Conservation (phyloP, 768 basidiomycete species). For the Pisolithus albus region DNA sequence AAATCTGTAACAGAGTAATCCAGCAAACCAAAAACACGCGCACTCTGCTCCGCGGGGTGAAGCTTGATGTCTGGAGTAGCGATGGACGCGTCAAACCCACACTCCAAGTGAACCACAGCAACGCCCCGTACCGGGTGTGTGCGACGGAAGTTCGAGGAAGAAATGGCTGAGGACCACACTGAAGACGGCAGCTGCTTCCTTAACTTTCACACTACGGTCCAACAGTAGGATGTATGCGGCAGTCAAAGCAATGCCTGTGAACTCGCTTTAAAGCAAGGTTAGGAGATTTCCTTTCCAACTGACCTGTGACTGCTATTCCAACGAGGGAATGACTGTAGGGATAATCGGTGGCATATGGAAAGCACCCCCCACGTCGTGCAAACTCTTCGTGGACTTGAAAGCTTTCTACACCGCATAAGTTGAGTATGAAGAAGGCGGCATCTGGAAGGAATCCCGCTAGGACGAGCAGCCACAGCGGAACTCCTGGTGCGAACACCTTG, state of each 20-base stretch:
- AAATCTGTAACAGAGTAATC: slow-evolving; percentile 20
- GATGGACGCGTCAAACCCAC: too few relatives aligned
- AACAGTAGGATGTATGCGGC: slow-evolving; percentile 10
- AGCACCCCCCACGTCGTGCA: slow-evolving; percentile 17
- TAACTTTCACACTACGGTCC: not conserved
- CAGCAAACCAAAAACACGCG: slow-evolving; percentile 19
- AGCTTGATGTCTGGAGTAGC: too few relatives aligned
- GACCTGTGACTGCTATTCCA: not conserved
- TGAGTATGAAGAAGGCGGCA: slow-evolving; percentile 23
- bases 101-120: too few relatives aligned
- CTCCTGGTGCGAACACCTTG: slow-evolving; percentile 1
- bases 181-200: slow-evolving; percentile 16
- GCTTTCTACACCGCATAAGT: slow-evolving; percentile 21
- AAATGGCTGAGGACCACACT: slow-evolving; percentile 20
- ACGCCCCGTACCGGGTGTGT: not conserved
- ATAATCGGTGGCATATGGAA: slow-evolving; percentile 29
- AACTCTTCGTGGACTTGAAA: slow-evolving; percentile 20
- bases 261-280: slow-evolving; percentile 10
- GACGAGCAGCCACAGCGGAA: not conserved
- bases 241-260: slow-evolving; percentile 13
- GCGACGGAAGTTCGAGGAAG: not conserved
- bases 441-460: slow-evolving; percentile 24
- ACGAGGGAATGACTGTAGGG: slow-evolving; percentile 26
- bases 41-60: not conserved
- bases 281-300: not conserved